Conservation (phyloP, 78 protist genomes). For the Ministeria vibrans region DNA sequence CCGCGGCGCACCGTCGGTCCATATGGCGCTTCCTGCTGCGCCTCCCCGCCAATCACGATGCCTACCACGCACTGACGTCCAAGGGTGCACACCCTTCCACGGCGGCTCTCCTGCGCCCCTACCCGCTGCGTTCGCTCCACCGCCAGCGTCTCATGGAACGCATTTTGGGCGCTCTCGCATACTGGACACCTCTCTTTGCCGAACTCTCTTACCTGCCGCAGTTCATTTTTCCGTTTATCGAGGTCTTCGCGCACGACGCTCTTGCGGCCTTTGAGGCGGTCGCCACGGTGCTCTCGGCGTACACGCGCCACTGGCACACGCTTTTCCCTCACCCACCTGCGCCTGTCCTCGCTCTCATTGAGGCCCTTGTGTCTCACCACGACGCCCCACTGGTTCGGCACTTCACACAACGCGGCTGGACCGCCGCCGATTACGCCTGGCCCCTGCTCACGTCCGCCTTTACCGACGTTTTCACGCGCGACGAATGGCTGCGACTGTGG, state of each 20-base stretch:
- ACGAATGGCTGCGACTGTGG: conserved; percentile 28
- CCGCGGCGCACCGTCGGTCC: conserved; percentile 16
- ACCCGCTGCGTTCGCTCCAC: not conserved
- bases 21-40: conserved; percentile 38
- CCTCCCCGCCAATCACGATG: not conserved
- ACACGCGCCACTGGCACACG: conserved; percentile 8
- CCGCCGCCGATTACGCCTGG: conserved; percentile 9
- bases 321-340: conserved; percentile 23
- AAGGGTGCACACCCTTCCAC: conserved; percentile 7
- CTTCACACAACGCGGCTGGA: not conserved
- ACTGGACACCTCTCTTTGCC: conserved; percentile 19
- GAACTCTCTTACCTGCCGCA: not conserved
- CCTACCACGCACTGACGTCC: not conserved
- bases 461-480: conserved; percentile 3
- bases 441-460: conserved; percentile 6
- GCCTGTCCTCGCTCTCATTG: not conserved
- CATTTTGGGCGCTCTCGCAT: conserved; percentile 11
- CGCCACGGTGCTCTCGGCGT: conserved; percentile 6
- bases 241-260: not conserved
- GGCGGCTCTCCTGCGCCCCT: not conserved
- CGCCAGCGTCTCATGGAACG: not conserved
- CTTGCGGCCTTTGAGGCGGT: conserved; percentile 12
- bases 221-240: conserved; percentile 18
- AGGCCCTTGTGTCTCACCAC: not conserved
- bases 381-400: not conserved